Evolutionary conservation across 176 grass and related monocot species (phyloP), one percentile per base, ranked within the genome.

Genomic region (Rhynchospora breviuscula): DNA sequence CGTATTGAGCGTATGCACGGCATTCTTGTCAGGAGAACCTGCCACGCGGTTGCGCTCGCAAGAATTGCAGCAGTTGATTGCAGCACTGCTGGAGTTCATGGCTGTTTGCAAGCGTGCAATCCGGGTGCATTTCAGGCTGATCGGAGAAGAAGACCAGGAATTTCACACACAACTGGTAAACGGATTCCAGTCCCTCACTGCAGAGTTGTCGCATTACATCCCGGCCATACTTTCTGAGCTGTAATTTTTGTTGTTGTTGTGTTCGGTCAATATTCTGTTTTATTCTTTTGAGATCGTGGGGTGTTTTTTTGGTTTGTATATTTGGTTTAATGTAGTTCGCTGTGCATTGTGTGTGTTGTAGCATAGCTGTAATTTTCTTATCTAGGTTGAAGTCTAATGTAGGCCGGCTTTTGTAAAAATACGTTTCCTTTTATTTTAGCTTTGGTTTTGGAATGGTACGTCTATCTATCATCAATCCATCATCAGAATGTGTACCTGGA

Each of bases 161-260:
- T 99, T 99, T 83, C 97, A 99, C 85, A 99, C 97, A 2, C 96
- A 99, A 80, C 91, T 99, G 66, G 97, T 99, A 69, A 95, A 99
- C 43, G 97, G 97, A 35, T 99, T 99, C 86, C 97, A 99, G 66
- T 93, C 97, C 80, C 93, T 99, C 51, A 99, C 97, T 2, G 97
- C 97, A 33, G 97, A 99, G 89, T 89, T 99, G 61, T 99, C 97
- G 45, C 97, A 92, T 77, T 99, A 99, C 75, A 99, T 99, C 73
- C 96, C 97, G 31, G 97, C 97, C 31, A 99, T 99, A 83, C 97
- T 99, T 68, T 99, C 93, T 0, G 97, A 99, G 85, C 88, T 99
- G 62, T 96, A 85, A 92, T 62, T 62, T 13, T 62, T 7, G 22
- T 76, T 64, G 54, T 15, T 68, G 53, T 58, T 73, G 66, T 26